Percentiles rank a stretch among this genome's conserved stretches.
phyloP scores from a whole-genome alignment of 2,329 filamentous ascomycete genomes.

The Ophiostoma ips region DNA sequence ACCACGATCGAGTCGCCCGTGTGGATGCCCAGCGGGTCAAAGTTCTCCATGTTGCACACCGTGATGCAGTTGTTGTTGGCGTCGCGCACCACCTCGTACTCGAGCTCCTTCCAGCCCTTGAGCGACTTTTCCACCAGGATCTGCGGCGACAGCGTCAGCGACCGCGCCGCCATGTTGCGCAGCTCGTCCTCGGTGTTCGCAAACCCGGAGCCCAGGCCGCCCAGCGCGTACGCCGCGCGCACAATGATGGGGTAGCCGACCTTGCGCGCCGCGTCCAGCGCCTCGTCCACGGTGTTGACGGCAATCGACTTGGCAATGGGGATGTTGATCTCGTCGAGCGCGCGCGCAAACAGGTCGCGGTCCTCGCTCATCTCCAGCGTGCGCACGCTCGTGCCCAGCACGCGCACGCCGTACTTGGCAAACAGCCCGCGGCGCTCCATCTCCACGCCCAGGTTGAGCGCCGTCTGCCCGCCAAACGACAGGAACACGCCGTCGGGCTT shows the following conservation, averaged over 20 bases:
- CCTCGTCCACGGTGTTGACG: conserved; percentile 81
- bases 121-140: conserved; percentile 97
- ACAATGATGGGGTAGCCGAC: conserved; percentile 97
- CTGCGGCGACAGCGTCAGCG: conserved; percentile 84
- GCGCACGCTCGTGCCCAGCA: conserved; percentile 86
- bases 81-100: conserved; percentile 96
- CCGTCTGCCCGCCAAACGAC: conserved; percentile 94
- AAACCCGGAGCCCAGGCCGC: conserved; percentile 92
- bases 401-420: conserved; percentile 88
- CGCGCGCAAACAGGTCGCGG: conserved; percentile 89
- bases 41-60: conserved; percentile 98
- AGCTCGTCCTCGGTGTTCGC: conserved; percentile 90
- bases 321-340: conserved; percentile 92
- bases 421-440: conserved; percentile 95
- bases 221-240: conserved; percentile 88
- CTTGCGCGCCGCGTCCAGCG: conserved; percentile 69
- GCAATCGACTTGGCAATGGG: conserved; percentile 95
- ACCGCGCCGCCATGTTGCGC: conserved; percentile 81
- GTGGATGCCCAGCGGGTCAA: conserved; percentile 92
- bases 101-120: conserved; percentile 98
- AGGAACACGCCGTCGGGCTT: conserved; percentile 93
- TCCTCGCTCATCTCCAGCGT: conserved; percentile 93
- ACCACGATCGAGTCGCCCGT: conserved; percentile 98
- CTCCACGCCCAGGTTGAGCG: conserved; percentile 88
- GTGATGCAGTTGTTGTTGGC: conserved; percentile 98